Evolutionary conservation across 495 filamentous ascomycete species (phyloP), one percentile per base, ranked within the genome.

Genomic region (Neurospora sublineolata): DNA sequence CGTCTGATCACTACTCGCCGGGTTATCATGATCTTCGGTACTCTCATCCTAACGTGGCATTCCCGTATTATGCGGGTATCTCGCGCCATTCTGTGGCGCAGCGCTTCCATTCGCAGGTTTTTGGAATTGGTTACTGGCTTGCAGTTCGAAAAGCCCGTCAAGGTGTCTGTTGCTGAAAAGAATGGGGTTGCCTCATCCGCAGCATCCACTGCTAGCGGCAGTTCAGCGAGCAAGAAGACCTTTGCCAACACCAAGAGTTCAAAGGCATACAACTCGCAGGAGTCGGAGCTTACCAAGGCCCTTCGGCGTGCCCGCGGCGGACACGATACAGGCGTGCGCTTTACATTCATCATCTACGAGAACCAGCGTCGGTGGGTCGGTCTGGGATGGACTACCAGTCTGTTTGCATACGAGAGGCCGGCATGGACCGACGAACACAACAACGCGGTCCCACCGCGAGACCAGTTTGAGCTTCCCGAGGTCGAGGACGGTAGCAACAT

Each of bases 401-500:
- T 98, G 40, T 91, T 99, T 73, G 89, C 92, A 0, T 92, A 97
- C 73, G 95, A 99, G 77, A 87, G 95, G 39, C 86, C 88, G 7
- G 84, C 94, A 1, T 99, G 94, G 94, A 97, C 96, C 6, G 95
- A 99, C 76, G 96, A 99, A 79, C 92, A 97, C 78, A 86, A 97
- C 67, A 95, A 97, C 73, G 72, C 89, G 0, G 89, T 92, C 27
- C 89, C 93, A 4, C 80, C 89, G 4, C 93, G 91, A 70, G 92
- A 94, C 46, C 84, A 90, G 33, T 99, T 97, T 73, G 89, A 92
- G 71, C 83, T 98, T 16, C 95, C 95, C 2, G 91, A 95, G 71
- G 93, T 97, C 0, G 90, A 92, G 74, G 79, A 83, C 41, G 91
- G 88, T 36, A 92, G 90, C 16, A 89, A 86, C 72, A 91, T 94